phyloP scores from a whole-genome alignment of 2,329 filamentous ascomycete genomes.

The Fusarium chaquense region DNA sequence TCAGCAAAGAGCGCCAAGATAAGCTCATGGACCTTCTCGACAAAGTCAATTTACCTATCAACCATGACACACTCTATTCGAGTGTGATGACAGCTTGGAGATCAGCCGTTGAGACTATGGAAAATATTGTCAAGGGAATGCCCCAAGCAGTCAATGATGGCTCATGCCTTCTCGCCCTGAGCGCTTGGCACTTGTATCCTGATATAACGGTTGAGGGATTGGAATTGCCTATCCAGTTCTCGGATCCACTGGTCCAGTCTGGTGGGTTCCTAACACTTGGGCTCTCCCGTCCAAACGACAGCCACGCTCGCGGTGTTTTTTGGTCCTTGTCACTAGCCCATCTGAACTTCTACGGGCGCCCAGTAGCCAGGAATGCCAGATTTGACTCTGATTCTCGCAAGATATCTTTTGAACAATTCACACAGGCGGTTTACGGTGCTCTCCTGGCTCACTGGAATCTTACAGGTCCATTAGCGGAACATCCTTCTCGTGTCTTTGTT shows the following conservation, averaged over 20 bases:
- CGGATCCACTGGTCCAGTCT: background rate
- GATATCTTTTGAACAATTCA: background rate
- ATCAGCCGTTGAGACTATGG: background rate
- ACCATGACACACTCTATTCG: background rate
- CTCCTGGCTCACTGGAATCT: background rate
- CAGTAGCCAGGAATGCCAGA: background rate
- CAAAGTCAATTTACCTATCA: background rate
- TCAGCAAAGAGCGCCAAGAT: background rate
- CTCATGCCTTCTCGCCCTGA: background rate
- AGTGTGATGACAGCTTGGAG: background rate
- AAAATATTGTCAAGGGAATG: background rate
- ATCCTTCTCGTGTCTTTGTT: background rate
- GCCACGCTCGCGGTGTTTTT: background rate
- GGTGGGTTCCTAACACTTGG: background rate
- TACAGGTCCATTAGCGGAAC: background rate
- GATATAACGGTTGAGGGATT: background rate
- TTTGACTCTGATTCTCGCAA: background rate
- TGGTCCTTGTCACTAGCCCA: background rate
- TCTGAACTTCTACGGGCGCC: background rate
- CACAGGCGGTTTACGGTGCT: background rate
- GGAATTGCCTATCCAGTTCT: background rate
- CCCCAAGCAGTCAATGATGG: background rate
- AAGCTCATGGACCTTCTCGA: background rate
- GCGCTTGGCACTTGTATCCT: background rate
- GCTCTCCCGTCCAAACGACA: background rate